phyloP scores from a whole-genome alignment of 768 basidiomycete genomes.

The Podaxis mareebaensis region DNA sequence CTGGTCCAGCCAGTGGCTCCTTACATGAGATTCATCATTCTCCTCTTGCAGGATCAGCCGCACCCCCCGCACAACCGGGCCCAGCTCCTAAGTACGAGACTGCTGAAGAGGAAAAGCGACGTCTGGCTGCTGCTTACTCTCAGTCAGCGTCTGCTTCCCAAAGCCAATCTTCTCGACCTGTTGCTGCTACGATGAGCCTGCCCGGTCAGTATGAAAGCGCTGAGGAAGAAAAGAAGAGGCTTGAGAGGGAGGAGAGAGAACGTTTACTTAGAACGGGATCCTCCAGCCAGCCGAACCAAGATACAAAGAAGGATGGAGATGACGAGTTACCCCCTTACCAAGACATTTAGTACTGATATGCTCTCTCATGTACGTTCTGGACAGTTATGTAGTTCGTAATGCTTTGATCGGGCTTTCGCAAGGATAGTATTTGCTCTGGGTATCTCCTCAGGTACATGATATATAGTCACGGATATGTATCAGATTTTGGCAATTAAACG shows the following conservation, averaged over 20 bases:
- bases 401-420: background rate
- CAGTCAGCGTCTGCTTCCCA: constrained; percentile 32
- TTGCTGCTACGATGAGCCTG: constrained; percentile 7
- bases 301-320: constrained; percentile 33
- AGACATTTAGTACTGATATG: constrained; percentile 22
- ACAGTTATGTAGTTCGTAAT: background rate
- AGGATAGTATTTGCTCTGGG: background rate
- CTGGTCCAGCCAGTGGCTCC: constrained; percentile 68
- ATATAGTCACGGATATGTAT: background rate
- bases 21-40: constrained; percentile 50
- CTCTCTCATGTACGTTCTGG: background rate
- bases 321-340: constrained; percentile 55
- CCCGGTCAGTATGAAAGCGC: constrained; percentile 24
- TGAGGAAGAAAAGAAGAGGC: constrained; percentile 52
- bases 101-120: constrained; percentile 67
- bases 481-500: constrained; percentile 86
- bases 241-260: constrained; percentile 69
- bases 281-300: constrained; percentile 17
- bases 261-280: constrained; percentile 36
- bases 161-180: constrained; percentile 8
- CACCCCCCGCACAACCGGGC: constrained; percentile 25
- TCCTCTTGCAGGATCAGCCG: constrained; percentile 34
- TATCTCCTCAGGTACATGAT: constrained; percentile 9
- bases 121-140: constrained; percentile 44
- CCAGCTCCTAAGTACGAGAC: constrained; percentile 40